These are phyloP conservation scores for Alternaria viburni DNA, from an alignment of 2,329 filamentous ascomycete genomes.

Conservation along the genomic window DNA sequence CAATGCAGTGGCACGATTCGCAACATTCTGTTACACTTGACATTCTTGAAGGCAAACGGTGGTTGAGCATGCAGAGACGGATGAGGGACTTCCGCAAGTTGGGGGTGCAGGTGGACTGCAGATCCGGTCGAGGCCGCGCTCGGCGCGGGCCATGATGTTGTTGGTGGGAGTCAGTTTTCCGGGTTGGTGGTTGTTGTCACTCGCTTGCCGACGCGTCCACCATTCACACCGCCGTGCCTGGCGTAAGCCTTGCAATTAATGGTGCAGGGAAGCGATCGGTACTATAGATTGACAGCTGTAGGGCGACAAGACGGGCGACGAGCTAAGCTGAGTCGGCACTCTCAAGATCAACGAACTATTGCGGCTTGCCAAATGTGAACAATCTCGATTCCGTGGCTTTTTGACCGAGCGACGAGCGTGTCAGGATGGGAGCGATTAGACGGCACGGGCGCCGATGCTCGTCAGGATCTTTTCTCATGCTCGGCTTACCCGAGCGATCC, in stretches of 20 bases:
- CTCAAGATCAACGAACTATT: constrained; percentile 18
- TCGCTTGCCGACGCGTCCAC: constrained; percentile 25
- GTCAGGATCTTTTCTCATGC: constrained; percentile 33
- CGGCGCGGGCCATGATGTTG: constrained; percentile 2
- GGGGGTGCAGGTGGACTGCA: constrained; percentile 4
- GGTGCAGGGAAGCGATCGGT: constrained; percentile 31
- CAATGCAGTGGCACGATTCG: constrained; percentile 34
- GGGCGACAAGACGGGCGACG: constrained; percentile 36
- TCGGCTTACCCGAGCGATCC: constrained; percentile 43
- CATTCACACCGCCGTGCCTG: constrained; percentile 29
- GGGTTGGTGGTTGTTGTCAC: constrained; percentile 28
- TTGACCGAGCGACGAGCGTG: constrained; percentile 26
- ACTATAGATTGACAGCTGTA: constrained; percentile 37
- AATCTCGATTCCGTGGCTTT: constrained; percentile 12
- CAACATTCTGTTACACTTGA: constrained; percentile 23
- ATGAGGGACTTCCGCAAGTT: constrained; percentile 1
- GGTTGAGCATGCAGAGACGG: constrained; percentile 2
- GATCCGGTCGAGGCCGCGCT: constrained; percentile 10
- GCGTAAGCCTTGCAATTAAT: constrained; percentile 31
- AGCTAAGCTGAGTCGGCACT: constrained; percentile 17
- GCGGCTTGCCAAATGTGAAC: constrained; percentile 15
- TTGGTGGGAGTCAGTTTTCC: constrained; percentile 21
- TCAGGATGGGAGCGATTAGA: constrained; percentile 33
- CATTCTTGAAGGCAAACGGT: constrained; percentile 16
- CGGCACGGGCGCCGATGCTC: constrained; percentile 37